phyloP scores from a whole-genome alignment of 768 basidiomycete species.

The Floccularia luteovirens region DNA sequence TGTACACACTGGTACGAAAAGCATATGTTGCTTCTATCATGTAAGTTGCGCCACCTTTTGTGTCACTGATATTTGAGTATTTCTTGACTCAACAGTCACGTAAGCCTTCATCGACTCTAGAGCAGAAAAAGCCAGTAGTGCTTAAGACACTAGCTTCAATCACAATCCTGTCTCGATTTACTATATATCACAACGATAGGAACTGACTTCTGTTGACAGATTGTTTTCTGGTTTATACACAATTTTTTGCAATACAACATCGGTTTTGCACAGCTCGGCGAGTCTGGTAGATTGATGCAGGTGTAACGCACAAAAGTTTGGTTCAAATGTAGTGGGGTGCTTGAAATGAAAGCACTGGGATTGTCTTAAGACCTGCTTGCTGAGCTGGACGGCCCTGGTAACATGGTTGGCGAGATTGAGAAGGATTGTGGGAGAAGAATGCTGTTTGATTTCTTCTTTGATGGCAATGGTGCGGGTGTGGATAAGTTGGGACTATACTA shows the following conservation, averaged over 20 bases:
- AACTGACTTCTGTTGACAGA: slow-evolving; percentile 65
- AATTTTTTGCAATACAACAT: slow-evolving; percentile 79
- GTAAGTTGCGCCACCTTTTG: slow-evolving; percentile 28
- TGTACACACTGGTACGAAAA: slow-evolving; percentile 19
- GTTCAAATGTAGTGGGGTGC: slow-evolving; percentile 89
- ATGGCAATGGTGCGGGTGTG: slow-evolving; percentile 92
- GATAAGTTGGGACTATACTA: slow-evolving; percentile 88
- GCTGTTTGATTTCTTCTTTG: slow-evolving; percentile 95
- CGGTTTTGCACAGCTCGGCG: slow-evolving; percentile 84
- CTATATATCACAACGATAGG: slow-evolving; percentile 40
- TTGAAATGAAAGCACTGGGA: slow-evolving; percentile 27
- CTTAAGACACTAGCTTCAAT: slow-evolving; percentile 2
- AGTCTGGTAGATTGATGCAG: slow-evolving; percentile 79
- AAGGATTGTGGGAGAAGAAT: slow-evolving; percentile 91
- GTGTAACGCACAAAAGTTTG: slow-evolving; percentile 84
- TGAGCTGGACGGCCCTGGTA: slow-evolving; percentile 32
- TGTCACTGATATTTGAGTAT: slow-evolving; percentile 54
- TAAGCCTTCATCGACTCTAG: slow-evolving; percentile 14
- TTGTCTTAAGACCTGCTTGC: slow-evolving; percentile 12
- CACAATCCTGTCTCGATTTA: slow-evolving; percentile 47
- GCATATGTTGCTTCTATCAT: slow-evolving; percentile 25
- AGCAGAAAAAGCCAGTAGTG: not conserved
- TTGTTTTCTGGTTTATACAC: slow-evolving; percentile 87
- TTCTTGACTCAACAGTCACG: slow-evolving; percentile 48
- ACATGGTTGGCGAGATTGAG: slow-evolving; percentile 78